phyloP scores from a whole-genome alignment of 352 stramenopile genomes.

The Thraustochytrium sp. region DNA sequence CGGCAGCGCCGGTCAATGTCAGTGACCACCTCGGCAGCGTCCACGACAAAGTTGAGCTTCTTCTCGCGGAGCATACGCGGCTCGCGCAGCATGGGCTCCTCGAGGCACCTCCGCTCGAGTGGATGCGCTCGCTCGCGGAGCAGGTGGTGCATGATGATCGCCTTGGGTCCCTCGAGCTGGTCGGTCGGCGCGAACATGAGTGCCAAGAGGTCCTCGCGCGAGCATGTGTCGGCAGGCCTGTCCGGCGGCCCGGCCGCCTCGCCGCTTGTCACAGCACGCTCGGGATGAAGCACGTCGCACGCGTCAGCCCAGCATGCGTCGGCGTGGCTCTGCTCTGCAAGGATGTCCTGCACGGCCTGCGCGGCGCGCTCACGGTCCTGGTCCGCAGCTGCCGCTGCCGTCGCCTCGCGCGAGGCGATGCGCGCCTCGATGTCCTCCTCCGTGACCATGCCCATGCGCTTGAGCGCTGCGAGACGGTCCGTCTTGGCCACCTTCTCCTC shows the following conservation, averaged over 20 bases:
- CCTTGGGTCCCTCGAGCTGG: not conserved
- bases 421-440: not conserved
- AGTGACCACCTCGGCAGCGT: slow-evolving; percentile 55
- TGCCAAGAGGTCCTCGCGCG: slow-evolving; percentile 15
- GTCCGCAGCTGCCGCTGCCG: not conserved
- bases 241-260: not conserved
- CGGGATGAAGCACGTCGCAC: not conserved
- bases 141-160: not conserved
- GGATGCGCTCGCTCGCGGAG: not conserved
- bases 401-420: not conserved
- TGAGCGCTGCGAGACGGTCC: not conserved
- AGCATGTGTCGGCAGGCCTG: not conserved
- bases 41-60: not conserved
- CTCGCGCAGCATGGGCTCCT: slow-evolving; percentile 7
- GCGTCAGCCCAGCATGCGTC: slow-evolving; percentile 14
- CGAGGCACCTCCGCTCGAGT: not conserved
- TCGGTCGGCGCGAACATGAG: not conserved
- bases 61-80: not conserved
- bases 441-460: not conserved
- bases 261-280: not conserved
- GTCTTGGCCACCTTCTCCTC: not conserved
- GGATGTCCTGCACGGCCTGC: not conserved
- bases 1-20: slow-evolving; percentile 77
- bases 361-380: not conserved
- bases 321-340: not conserved